A percentile compares a stretch with the other conserved stretches of the same genome.
Evolutionary conservation across 805 yeast species (phyloP).

Genomic region (Yarrowia divulgata): DNA sequence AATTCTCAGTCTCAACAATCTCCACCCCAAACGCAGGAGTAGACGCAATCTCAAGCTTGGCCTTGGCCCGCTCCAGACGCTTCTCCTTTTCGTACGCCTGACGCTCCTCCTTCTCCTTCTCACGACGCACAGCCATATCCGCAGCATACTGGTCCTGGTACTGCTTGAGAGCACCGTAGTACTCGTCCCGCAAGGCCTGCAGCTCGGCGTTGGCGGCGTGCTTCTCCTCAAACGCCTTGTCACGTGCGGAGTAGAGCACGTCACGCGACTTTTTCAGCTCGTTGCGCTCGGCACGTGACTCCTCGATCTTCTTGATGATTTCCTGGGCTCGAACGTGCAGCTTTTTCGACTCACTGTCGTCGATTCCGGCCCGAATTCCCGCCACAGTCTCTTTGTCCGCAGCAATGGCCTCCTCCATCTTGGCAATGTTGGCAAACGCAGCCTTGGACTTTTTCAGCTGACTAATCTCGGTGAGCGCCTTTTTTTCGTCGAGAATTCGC

Average conservation of each 20-base stretch:
- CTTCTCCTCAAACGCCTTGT: constrained; percentile 68
- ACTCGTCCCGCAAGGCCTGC: constrained; percentile 73
- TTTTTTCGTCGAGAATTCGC: constrained; percentile 90
- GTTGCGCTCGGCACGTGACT: constrained; percentile 64
- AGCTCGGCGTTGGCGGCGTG: constrained; percentile 69
- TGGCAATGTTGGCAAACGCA: constrained; percentile 75
- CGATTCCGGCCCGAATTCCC: constrained; percentile 72
- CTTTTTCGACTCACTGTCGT: constrained; percentile 64
- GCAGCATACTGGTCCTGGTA: constrained; percentile 72
- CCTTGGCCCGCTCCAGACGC: constrained; percentile 69
- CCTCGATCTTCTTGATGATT: constrained; percentile 68
- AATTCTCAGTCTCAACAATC: constrained; percentile 74
- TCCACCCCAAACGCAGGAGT: constrained; percentile 85
- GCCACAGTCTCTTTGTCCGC: constrained; percentile 76
- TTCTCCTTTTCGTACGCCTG: constrained; percentile 59
- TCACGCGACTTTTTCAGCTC: constrained; percentile 71
- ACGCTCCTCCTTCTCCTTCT: constrained; percentile 69
- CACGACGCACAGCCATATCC: constrained; percentile 71
- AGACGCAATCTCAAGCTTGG: constrained; percentile 71
- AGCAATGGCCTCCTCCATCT: constrained; percentile 80
- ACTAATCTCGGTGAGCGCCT: constrained; percentile 82
- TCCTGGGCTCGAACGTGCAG: constrained; percentile 71
- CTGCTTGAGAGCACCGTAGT: constrained; percentile 74
- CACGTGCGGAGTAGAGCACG: constrained; percentile 70
- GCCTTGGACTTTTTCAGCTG: constrained; percentile 79